Evolutionary conservation across 176 grass and related monocot genomes (phyloP).

Genomic region (Phyllostachys edulis): DNA sequence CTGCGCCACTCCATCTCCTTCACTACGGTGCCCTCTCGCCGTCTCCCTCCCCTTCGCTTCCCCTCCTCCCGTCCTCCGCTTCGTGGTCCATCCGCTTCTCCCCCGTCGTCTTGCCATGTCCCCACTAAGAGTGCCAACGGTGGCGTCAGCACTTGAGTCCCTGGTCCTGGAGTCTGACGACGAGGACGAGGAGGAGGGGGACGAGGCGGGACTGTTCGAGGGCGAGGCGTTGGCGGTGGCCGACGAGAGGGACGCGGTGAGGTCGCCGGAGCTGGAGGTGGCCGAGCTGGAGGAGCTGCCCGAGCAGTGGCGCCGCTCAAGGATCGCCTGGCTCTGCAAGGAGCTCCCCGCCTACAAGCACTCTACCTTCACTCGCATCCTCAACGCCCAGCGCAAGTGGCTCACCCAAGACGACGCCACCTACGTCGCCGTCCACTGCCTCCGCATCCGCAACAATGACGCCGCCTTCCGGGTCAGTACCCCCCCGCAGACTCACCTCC

Average conservation of each 20-base stretch:
- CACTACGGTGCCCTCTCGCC: constrained; percentile 32
- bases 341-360: constrained; percentile 95
- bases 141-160: constrained; percentile 34
- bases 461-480: constrained; percentile 73
- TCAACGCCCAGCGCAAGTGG: constrained; percentile 98
- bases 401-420: constrained; percentile 84
- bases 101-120: constrained; percentile 6
- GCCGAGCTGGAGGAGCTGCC: constrained; percentile 83
- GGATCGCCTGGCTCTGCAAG: constrained; percentile 98
- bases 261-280: constrained; percentile 68
- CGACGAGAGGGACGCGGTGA: constrained; percentile 54
- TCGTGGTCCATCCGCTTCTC: constrained; percentile 23
- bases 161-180: constrained; percentile 38
- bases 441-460: constrained; percentile 89
- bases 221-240: constrained; percentile 41
- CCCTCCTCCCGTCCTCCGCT: constrained; percentile 9
- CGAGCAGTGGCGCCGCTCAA: constrained; percentile 90
- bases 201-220: constrained; percentile 25
- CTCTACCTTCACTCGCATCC: constrained; percentile 85
- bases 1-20: constrained; percentile 36
- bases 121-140: neutral
- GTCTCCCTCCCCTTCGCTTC: constrained; percentile 28
- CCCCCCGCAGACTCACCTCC: neutral
- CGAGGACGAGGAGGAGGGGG: constrained; percentile 34
- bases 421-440: constrained; percentile 79